Conservation (phyloP, 1,139 yeast genomes). For the Geotrichum candidum region DNA sequence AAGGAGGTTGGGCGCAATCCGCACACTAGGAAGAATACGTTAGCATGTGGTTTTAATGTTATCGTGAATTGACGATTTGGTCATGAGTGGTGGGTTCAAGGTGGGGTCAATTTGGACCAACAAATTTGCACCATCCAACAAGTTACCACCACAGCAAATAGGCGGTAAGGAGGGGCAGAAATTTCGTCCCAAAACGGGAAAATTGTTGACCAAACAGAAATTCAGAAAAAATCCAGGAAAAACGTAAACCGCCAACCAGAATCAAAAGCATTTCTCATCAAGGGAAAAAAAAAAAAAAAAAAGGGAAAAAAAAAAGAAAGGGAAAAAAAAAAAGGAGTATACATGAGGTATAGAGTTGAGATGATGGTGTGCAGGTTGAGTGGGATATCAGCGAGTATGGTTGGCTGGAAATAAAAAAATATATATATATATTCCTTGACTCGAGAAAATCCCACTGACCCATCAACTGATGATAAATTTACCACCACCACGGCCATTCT, state of each 20-base stretch:
- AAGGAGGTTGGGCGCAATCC: slow-evolving; percentile 30
- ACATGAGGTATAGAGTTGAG: not conserved
- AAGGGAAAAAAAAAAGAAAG: not conserved
- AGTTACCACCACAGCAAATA: not conserved
- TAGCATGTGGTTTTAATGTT: not conserved
- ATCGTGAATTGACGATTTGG: not conserved
- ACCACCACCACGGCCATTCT: not conserved
- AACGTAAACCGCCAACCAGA: not conserved
- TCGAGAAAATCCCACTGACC: not conserved
- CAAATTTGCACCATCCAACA: slow-evolving; percentile 5
- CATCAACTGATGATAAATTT: not conserved
- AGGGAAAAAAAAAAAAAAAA: not conserved
- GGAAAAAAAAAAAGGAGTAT: not conserved
- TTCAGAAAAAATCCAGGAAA: not conserved
- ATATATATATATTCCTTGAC: not conserved
- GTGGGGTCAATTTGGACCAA: slow-evolving; percentile 9
- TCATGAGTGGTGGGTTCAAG: not conserved
- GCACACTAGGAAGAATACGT: not conserved
- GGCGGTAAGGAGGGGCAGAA: not conserved
- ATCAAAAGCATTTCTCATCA: not conserved
- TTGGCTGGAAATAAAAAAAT: not conserved
- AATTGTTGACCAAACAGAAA: not conserved
- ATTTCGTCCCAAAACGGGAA: not conserved
- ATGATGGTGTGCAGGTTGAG: slow-evolving; percentile 9
- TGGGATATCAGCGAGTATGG: not conserved